phyloP scores from a whole-genome alignment of 768 basidiomycete genomes.

The Lactarius quietus region DNA sequence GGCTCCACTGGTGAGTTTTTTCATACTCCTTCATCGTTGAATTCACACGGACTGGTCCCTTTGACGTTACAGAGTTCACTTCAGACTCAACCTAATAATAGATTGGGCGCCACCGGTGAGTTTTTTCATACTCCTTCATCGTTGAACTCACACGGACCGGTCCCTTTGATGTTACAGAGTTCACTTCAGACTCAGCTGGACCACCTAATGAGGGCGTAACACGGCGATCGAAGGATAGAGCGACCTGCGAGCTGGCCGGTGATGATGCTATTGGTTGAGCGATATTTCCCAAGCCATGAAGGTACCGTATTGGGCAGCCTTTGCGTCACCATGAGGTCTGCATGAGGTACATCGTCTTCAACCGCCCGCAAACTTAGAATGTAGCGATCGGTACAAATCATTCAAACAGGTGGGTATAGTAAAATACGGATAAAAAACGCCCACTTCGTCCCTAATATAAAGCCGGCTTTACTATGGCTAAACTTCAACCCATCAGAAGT shows the following conservation, averaged over 20 bases:
- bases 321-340: no score
- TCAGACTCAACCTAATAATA: background rate
- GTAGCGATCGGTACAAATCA: no score
- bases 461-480: background rate
- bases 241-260: background rate
- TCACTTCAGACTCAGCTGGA: background rate
- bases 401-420: no score
- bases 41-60: conserved; percentile 16
- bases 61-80: background rate
- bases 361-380: no score
- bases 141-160: conserved; percentile 12
- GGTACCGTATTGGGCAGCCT: no score
- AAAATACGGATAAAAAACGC: no score
- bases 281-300: no score
- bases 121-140: background rate
- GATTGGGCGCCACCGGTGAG: conserved; percentile 21
- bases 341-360: no score
- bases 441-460: no score
- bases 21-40: background rate
- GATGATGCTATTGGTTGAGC: conserved; percentile 27
- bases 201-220: background rate
- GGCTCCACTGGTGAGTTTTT: conserved; percentile 4
- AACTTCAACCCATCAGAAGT: background rate
- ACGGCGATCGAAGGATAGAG: background rate
- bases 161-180: background rate